Evolutionary conservation across 2,329 filamentous ascomycete species (phyloP).

Genomic region (Penicillium crustosum): DNA sequence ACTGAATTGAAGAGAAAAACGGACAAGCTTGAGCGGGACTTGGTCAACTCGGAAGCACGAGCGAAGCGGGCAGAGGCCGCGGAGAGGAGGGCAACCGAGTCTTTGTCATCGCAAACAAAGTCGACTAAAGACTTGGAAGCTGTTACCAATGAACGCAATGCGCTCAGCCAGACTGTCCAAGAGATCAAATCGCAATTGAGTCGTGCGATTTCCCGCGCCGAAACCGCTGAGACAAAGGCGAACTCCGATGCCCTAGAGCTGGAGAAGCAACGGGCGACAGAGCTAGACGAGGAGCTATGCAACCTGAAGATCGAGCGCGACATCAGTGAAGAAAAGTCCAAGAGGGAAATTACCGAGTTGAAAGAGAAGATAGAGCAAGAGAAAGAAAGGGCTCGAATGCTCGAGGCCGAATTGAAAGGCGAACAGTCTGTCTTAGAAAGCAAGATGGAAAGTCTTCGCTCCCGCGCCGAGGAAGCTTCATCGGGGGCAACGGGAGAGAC

Average conservation of each 20-base stretch:
- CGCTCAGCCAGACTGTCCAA: conserved; percentile 64
- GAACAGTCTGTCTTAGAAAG: conserved; percentile 77
- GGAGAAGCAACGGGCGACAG: conserved; percentile 58
- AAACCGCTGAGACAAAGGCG: conserved; percentile 64
- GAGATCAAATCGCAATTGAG: conserved; percentile 70
- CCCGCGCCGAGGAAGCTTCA: conserved; percentile 82
- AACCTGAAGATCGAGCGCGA: conserved; percentile 73
- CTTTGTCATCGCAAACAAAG: conserved; percentile 52
- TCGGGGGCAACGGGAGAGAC: conserved; percentile 78
- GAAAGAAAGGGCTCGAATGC: conserved; percentile 64
- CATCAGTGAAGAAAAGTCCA: conserved; percentile 68
- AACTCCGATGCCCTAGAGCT: conserved; percentile 67
- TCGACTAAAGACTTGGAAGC: conserved; percentile 59
- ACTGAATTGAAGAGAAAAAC: conserved; percentile 55
- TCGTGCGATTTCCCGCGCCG: conserved; percentile 65
- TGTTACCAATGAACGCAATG: conserved; percentile 62
- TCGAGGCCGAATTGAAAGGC: conserved; percentile 75
- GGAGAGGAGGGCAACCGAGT: conserved; percentile 58
- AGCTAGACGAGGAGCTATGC: conserved; percentile 64
- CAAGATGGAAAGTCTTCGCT: conserved; percentile 83
- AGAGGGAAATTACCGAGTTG: conserved; percentile 67
- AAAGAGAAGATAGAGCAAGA: conserved; percentile 72
- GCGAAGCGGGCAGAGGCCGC: conserved; percentile 61
- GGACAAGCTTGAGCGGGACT: conserved; percentile 59
- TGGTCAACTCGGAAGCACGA: conserved; percentile 52